These are phyloP conservation scores for Yamadazyma oceani DNA, from an alignment of 1,139 yeast species.

Conservation along the genomic window DNA sequence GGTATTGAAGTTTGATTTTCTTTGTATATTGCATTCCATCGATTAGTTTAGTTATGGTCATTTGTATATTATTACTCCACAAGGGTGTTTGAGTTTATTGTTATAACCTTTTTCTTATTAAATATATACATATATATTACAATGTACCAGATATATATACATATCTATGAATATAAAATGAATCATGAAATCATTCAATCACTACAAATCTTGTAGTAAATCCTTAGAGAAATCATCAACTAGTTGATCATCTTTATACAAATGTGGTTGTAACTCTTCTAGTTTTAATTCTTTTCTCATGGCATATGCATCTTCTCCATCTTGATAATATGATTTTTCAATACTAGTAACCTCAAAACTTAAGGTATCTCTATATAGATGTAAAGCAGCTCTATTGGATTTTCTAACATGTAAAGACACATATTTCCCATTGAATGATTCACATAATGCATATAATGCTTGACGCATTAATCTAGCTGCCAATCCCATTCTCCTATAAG, in stretches of 20 bases:
- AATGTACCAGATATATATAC: too few relatives aligned
- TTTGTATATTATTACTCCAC: background rate
- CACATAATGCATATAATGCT: slow-evolving; percentile 74
- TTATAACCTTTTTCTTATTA: too few relatives aligned
- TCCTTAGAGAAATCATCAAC: slow-evolving; percentile 54
- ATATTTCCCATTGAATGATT: slow-evolving; percentile 76
- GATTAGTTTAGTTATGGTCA: slow-evolving; percentile 1
- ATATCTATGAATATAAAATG: too few relatives aligned
- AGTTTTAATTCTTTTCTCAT: slow-evolving; percentile 71
- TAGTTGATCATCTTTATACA: slow-evolving; percentile 36
- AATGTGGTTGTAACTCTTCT: slow-evolving; percentile 61
- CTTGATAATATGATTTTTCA: slow-evolving; percentile 88
- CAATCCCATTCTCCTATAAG: slow-evolving; percentile 91
- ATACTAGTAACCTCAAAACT: slow-evolving; percentile 78
- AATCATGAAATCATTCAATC: too few relatives aligned
- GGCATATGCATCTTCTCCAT: slow-evolving; percentile 98
- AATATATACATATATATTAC: too few relatives aligned
- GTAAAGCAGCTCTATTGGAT: slow-evolving; percentile 92
- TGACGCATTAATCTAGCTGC: slow-evolving; percentile 94
- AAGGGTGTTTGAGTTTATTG: too few relatives aligned
- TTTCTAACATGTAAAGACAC: slow-evolving; percentile 93
- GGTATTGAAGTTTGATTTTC: slow-evolving; percentile 51
- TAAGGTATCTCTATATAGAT: slow-evolving; percentile 83
- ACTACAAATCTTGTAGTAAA: slow-evolving; percentile 28
- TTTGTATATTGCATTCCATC: slow-evolving; percentile 8